phyloP scores from a whole-genome alignment of 148 eudicot species.

The Fagopyrum esculentum region DNA sequence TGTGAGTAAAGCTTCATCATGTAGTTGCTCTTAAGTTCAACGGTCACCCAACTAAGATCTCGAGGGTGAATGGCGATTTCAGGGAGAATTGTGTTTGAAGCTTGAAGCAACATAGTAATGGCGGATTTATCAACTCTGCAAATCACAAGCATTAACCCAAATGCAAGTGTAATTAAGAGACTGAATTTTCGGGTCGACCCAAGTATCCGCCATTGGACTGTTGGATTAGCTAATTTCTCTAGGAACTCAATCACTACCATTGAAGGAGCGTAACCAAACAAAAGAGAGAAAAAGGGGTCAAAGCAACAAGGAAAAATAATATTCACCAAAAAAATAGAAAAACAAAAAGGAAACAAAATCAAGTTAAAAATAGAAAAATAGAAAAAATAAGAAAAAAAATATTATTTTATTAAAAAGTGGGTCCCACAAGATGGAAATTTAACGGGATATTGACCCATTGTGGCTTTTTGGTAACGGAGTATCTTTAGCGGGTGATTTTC shows the following conservation, averaged over 20 bases:
- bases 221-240: constrained; percentile 31
- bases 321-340: no score
- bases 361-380: no score
- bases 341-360: no score
- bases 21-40: constrained; percentile 49
- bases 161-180: constrained; percentile 15
- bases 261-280: not conserved
- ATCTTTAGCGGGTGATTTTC: no score
- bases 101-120: constrained; percentile 19
- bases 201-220: constrained; percentile 26
- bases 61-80: not conserved
- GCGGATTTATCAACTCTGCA: constrained; percentile 33
- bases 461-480: no score
- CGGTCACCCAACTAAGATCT: constrained; percentile 19
- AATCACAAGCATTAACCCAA: constrained; percentile 23
- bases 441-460: no score
- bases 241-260: constrained; percentile 26
- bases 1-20: constrained; percentile 39
- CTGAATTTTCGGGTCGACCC: constrained; percentile 34
- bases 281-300: not conserved
- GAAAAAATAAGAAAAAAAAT: no score
- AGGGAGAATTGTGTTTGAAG: constrained; percentile 14
- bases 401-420: no score
- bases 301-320: no score
- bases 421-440: no score